phyloP scores from a whole-genome alignment of 177 flowering plant genomes.

The Vitis hybrid region DNA sequence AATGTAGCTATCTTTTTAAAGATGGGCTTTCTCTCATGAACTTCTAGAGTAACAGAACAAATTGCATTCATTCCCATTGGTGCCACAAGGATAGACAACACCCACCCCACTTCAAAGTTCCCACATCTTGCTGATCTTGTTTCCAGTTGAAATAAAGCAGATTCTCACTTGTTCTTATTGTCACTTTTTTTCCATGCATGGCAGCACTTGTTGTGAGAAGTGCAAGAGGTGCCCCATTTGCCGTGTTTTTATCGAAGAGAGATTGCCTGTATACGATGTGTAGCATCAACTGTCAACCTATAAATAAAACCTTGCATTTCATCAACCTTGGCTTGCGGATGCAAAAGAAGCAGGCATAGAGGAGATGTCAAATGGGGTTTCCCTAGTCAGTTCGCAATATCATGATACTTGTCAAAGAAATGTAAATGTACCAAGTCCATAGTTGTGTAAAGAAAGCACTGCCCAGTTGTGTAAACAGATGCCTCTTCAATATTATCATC shows the following conservation, averaged over 20 bases:
- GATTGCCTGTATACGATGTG: conserved; percentile 37
- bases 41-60: neutral
- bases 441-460: too few relatives aligned
- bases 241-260: conserved; percentile 34
- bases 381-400: neutral
- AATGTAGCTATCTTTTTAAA: neutral
- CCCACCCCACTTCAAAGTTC: neutral
- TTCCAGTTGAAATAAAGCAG: neutral
- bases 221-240: conserved; percentile 47
- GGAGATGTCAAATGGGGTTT: conserved; percentile 5
- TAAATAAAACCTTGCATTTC: neutral
- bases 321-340: conserved; percentile 15
- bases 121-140: neutral
- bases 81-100: neutral
- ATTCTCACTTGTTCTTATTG: neutral
- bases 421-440: conserved; percentile 6
- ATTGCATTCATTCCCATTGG: neutral
- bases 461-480: too few relatives aligned
- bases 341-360: conserved; percentile 10
- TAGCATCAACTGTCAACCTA: conserved; percentile 15
- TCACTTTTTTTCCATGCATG: neutral
- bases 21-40: neutral
- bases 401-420: neutral
- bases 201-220: conserved; percentile 43
- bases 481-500: too few relatives aligned